Percentiles rank a stretch among this genome's conserved stretches.
Evolutionary conservation across 2,329 filamentous ascomycete species (phyloP).

Genomic region (Cladosporium sphaerospermum): DNA sequence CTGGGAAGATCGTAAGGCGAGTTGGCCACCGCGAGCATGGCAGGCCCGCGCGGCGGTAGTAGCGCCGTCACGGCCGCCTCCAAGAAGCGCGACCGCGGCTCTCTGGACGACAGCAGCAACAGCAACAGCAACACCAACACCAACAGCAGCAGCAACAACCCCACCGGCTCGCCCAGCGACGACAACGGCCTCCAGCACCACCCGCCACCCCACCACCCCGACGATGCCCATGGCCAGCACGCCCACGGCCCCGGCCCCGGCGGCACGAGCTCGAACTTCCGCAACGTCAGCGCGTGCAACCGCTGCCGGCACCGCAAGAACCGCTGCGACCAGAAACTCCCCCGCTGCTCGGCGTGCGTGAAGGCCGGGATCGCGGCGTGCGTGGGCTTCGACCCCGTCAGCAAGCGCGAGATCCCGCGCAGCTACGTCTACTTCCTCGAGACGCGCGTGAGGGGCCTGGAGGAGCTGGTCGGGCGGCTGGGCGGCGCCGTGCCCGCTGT

Average conservation of each 20-base stretch:
- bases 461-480: conserved; percentile 64
- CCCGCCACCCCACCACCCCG: background rate
- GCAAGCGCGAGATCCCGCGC: conserved; percentile 82
- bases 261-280: conserved; percentile 32
- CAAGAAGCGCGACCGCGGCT: conserved; percentile 9
- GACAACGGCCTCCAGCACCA: background rate
- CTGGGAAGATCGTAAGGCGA: background rate
- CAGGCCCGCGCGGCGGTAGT: conserved; percentile 7
- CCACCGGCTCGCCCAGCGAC: background rate
- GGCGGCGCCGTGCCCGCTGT: conserved; percentile 67
- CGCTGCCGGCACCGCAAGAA: conserved; percentile 89
- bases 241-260: conserved; percentile 9
- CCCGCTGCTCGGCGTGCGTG: conserved; percentile 84
- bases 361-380: conserved; percentile 79
- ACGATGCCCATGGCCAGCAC: background rate
- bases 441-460: conserved; percentile 75
- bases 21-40: background rate
- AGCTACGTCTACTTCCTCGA: conserved; percentile 96
- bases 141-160: background rate
- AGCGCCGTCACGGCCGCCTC: conserved; percentile 1
- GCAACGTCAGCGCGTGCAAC: conserved; percentile 80
- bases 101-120: background rate
- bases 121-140: background rate
- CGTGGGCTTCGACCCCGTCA: conserved; percentile 93
- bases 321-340: conserved; percentile 85